Evolutionary conservation across 257 asterid genomes (phyloP), one percentile per base, ranked within the genome.

Genomic region (Fraxinus quadrangulata): DNA sequence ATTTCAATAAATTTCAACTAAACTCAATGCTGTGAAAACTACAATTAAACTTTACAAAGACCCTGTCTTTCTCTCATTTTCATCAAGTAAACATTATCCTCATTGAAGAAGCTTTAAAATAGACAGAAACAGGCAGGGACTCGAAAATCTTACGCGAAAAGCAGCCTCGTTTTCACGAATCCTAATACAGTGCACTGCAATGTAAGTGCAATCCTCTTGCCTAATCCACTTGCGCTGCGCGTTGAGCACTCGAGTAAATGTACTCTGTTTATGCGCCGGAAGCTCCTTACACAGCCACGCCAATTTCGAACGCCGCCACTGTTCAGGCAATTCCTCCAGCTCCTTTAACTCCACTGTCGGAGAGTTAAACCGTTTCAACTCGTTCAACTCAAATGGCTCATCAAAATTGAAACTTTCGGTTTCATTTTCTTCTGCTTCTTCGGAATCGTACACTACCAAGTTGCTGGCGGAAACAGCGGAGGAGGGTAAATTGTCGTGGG

Each of bases 201-300:
- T 9, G 68, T 82, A 95, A 67, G 90, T 90, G 77, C 92, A 89
- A 84, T 93, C 99, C 28, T 85, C 94, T 84, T 93, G 98, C 81
- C 87, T 89, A 79, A 95, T 78, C 99, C 99, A 95, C 85, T 95
- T 93, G 68, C 93, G 80, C 85, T 90, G 98, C 31, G 97, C 96
- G 82, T 92, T 93, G 76, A 95, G 94, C 79, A 94, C 84, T 56
- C 99, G 93, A 73, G 82, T 73, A 69, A 88, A 82, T 5, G 97
- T 85, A 39, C 86, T 83, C 10, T 86, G 84, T 78, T 87, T 91
- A 75, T 93, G 93, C 78, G 92, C 89, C 61, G 99, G 97, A 59
- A 95, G 93, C 82, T 90, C 97, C 85, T 95, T 95, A 89, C 99
- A 95, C 33, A 95, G 93, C 99, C 99, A 93, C 76, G 97, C 99